Evolutionary conservation across 345 rosid genomes (phyloP), one percentile per base, ranked within the genome.

Genomic region (Atalantia buxifolia): DNA sequence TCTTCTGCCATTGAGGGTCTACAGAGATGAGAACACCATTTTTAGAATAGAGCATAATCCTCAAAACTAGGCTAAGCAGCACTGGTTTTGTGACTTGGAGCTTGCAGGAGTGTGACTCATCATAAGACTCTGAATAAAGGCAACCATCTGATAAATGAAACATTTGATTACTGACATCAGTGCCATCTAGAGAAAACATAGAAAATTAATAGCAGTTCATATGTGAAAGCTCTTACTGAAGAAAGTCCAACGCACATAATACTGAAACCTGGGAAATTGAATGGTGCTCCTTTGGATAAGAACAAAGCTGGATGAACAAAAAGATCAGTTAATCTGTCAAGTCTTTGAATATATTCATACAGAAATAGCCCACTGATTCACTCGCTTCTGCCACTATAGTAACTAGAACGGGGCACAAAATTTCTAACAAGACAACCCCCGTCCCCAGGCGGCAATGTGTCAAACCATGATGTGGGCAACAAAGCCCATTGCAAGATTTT

Each of bases 181-280:
- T 45, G 19, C 18, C 21, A 53, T 19, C 2, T 53, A 53, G 57
- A 53, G 7, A 53, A 19, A 53, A 53, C 22, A 53, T 19, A 50
- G 21, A 50, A 18, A 18, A 7, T 53, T 16, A 53, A 53, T 19
- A 53, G 22, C 18, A 53, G 33, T 45, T 2, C 6, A 67, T 28
- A 69, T 10, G 74, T 10, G 65, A n/a, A 36, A 27, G 67, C 14
- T 60, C 82, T 27, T 88, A 95, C 98, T 88, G 80, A 57, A 8
- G 88, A 85, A 31, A 92, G 61, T 40, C 91, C 88, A 36, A 90
- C 81, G 84, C 98, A 91, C 70, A 90, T 53, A 35, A 93, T 66
- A 77, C 97, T 90, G 87, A 95, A 95, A 31, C 99, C 97, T 36
- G 97, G 99, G 89, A 85, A 95, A 74, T 87, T 42, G 83, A 95